These are phyloP conservation scores for Thelonectria olida DNA, from an alignment of 2,329 filamentous ascomycete genomes.

Conservation along the genomic window DNA sequence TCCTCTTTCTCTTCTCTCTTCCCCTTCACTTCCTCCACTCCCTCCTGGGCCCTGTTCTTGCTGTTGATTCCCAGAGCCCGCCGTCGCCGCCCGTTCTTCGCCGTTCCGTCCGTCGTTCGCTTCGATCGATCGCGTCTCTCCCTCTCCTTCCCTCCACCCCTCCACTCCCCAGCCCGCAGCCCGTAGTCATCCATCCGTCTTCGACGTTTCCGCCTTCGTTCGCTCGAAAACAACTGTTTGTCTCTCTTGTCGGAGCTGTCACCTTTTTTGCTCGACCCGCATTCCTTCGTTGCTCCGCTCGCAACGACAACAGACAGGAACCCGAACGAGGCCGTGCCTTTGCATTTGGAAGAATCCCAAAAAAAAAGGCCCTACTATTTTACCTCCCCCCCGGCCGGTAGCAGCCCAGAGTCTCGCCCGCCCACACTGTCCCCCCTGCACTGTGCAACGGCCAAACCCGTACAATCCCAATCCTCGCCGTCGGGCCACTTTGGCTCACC, in stretches of 20 bases:
- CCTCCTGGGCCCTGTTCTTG: conserved; percentile 2
- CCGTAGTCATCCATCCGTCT: not conserved
- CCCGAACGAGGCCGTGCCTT: conserved; percentile 35
- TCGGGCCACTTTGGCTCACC: conserved; percentile 34
- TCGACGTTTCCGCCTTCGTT: conserved; percentile 13
- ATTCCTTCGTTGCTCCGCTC: conserved; percentile 22
- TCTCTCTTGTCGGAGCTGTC: not conserved
- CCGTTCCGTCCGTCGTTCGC: conserved; percentile 3
- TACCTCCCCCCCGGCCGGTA: conserved; percentile 5
- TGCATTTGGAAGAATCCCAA: conserved; percentile 2
- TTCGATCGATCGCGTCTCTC: conserved; percentile 11
- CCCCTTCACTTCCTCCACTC: conserved; percentile 5
- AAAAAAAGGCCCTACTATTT: conserved; percentile 13
- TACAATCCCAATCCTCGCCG: conserved; percentile 7
- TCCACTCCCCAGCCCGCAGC: not conserved
- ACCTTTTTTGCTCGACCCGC: conserved; percentile 20
- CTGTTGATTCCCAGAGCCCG: not conserved
- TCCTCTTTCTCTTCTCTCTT: not conserved
- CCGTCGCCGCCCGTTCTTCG: conserved; percentile 5
- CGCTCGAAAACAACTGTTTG: not conserved
- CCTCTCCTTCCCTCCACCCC: not conserved
- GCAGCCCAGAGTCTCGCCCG: conserved; percentile 11
- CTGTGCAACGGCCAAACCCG: conserved; percentile 33
- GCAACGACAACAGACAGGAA: conserved; percentile 12
- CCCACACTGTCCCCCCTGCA: conserved; percentile 28